Conservation (phyloP, 768 basidiomycete genomes). For the Neoboletus magnificus region DNA sequence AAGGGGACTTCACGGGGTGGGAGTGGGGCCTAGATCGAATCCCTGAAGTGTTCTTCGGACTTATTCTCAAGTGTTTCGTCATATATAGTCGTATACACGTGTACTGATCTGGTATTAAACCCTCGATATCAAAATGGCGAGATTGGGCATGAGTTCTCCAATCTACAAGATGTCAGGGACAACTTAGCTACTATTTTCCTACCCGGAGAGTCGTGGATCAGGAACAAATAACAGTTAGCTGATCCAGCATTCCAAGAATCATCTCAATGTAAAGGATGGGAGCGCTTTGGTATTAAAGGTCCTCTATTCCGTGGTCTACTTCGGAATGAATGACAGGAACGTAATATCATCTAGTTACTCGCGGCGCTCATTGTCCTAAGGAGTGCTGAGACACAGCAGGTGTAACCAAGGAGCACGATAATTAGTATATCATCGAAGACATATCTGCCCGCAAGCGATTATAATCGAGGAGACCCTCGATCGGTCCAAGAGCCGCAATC, state of each 20-base stretch:
- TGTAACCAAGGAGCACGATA: not conserved
- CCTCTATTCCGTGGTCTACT: conserved; percentile 20
- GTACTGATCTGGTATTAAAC: conserved; percentile 9
- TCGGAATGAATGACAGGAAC: conserved; percentile 18
- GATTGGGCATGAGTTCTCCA: not conserved
- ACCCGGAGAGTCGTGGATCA: too few relatives aligned
- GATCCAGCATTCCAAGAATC: not conserved
- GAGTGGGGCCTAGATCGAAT: conserved; percentile 15
- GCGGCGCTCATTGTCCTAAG: not conserved
- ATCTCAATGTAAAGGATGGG: not conserved
- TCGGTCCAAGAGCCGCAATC: conserved; percentile 83
- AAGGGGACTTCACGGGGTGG: conserved; percentile 39
- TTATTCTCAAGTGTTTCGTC: not conserved
- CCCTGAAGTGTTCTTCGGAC: not conserved
- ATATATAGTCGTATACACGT: conserved; percentile 15
- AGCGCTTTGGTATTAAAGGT: conserved; percentile 7
- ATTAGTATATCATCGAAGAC: conserved; percentile 74
- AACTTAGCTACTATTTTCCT: not conserved
- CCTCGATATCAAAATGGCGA: not conserved
- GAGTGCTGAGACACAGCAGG: not conserved
- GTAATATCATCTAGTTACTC: conserved; percentile 21
- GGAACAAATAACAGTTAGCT: not conserved
- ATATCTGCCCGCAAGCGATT: conserved; percentile 82
- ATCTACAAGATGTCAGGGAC: too few relatives aligned
- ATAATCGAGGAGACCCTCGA: conserved; percentile 94